Conservation (phyloP, 2,329 filamentous ascomycete species). For the Atkinsonella hypoxylon region DNA sequence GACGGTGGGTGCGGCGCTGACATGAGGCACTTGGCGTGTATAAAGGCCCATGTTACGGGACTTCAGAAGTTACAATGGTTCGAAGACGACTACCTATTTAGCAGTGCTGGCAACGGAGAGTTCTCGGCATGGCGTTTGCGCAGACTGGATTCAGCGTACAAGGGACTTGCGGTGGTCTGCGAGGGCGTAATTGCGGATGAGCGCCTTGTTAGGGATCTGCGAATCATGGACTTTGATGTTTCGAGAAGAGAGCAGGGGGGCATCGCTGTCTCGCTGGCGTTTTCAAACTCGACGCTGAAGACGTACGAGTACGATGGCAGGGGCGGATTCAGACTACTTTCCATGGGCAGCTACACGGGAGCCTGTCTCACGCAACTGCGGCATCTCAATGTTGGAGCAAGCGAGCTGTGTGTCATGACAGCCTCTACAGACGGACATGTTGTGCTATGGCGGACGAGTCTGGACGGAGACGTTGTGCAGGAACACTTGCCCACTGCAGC, state of each 20-base stretch:
- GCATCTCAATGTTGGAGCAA: slow-evolving; percentile 24
- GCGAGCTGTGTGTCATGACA: slow-evolving; percentile 40
- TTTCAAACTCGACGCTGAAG: slow-evolving; percentile 75
- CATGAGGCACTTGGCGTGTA: slow-evolving; percentile 43
- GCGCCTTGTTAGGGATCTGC: slow-evolving; percentile 49
- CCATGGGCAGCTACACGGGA: slow-evolving; percentile 50
- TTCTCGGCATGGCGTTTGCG: slow-evolving; percentile 72
- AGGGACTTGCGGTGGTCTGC: slow-evolving; percentile 41
- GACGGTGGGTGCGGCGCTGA: slow-evolving; percentile 7
- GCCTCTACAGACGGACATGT: slow-evolving; percentile 74
- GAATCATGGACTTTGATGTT: slow-evolving; percentile 71
- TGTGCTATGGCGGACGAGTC: slow-evolving; percentile 18
- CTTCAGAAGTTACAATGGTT: slow-evolving; percentile 75
- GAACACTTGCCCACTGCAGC: slow-evolving; percentile 20
- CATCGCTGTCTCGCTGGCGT: slow-evolving; percentile 49
- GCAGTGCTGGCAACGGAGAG: slow-evolving; percentile 78
- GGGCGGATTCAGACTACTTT: slow-evolving; percentile 36
- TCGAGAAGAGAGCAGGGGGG: slow-evolving; percentile 12
- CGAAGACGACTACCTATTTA: slow-evolving; percentile 61
- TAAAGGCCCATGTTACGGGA: slow-evolving; percentile 72
- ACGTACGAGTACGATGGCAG: slow-evolving; percentile 36
- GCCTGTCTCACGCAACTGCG: slow-evolving; percentile 62
- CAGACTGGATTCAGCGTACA: slow-evolving; percentile 35
- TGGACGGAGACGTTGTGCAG: neutral
- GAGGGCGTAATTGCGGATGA: slow-evolving; percentile 42